Percentiles rank a stretch among this genome's conserved stretches.
phyloP scores from a whole-genome alignment of 2,329 filamentous ascomycete genomes.

The Fusarium armeniacum region DNA sequence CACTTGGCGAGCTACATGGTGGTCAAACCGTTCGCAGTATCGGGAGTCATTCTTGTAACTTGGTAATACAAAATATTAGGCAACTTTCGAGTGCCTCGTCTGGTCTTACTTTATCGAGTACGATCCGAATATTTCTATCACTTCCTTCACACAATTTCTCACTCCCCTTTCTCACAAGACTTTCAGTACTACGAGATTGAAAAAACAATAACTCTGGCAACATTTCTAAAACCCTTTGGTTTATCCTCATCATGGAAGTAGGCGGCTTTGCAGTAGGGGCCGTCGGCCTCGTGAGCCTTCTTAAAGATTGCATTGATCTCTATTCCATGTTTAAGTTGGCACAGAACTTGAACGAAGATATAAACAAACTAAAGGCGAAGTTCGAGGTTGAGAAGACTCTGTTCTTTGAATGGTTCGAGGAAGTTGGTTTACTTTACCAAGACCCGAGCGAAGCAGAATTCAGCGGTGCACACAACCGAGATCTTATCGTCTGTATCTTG shows the following conservation, averaged over 20 bases:
- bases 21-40: background rate
- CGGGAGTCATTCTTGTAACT: background rate
- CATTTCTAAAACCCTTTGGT: rapidly evolving
- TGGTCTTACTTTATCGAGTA: background rate
- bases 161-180: too few species aligned
- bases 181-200: too few species aligned
- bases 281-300: background rate
- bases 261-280: background rate
- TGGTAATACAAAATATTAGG: background rate
- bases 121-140: background rate
- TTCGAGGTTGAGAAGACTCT: background rate
- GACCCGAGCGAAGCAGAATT: rapidly evolving
- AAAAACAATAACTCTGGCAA: too few species aligned
- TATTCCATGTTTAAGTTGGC: constrained; percentile 3
- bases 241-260: background rate
- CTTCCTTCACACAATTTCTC: background rate
- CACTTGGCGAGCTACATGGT: background rate
- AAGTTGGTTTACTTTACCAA: background rate
- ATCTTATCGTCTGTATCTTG: background rate
- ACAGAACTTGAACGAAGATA: too few species aligned
- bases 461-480: rapidly evolving
- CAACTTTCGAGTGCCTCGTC: background rate
- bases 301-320: background rate
- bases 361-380: background rate
- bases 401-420: background rate